These are phyloP conservation scores for Acanthamoeba royreba DNA, from an alignment of 208 protist species.

Conservation along the genomic window DNA sequence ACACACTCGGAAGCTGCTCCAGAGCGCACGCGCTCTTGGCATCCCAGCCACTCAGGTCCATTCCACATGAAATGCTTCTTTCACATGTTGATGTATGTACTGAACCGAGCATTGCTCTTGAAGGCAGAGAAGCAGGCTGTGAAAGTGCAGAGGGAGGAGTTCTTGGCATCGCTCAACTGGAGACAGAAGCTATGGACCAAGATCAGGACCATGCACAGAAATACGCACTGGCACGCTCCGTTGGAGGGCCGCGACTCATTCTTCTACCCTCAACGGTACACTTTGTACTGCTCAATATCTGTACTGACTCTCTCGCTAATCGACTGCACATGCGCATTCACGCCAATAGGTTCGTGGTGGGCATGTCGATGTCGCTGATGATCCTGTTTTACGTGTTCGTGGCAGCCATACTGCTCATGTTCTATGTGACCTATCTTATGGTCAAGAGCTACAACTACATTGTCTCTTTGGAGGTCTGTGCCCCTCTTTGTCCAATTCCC, in stretches of 20 bases:
- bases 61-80: conserved; percentile 96
- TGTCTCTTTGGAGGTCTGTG: conserved; percentile 98
- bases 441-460: conserved; percentile 99
- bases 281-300: background rate
- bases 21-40: background rate
- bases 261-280: background rate
- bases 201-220: background rate
- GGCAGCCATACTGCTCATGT: background rate
- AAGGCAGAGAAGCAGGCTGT: background rate
- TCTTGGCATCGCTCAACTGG: background rate
- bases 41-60: background rate
- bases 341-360: background rate
- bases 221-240: background rate
- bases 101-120: conserved; percentile 80
- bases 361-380: background rate
- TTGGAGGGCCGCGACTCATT: background rate
- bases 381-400: conserved; percentile 18
- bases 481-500: conserved; percentile 70
- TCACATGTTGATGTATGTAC: conserved; percentile 99
- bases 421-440: conserved; percentile 96
- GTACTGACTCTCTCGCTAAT: conserved; percentile 96
- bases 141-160: background rate
- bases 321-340: conserved; percentile 82
- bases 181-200: background rate
- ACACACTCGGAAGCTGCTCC: background rate